Conservation (phyloP, 2,329 filamentous ascomycete species). For the Aspergillus caelatus region DNA sequence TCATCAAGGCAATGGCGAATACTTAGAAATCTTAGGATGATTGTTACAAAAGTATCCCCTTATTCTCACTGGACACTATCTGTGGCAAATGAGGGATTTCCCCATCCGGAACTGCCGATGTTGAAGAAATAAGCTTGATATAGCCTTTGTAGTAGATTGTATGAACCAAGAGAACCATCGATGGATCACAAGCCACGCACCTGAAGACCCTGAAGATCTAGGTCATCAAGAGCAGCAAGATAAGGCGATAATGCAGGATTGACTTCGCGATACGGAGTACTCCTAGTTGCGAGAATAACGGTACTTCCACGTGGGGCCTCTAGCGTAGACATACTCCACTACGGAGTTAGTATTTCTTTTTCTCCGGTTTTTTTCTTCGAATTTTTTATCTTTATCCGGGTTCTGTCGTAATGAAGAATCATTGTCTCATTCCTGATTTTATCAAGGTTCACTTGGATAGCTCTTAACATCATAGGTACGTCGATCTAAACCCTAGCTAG, state of each 20-base stretch:
- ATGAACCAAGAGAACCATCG: background rate
- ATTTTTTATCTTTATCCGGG: background rate
- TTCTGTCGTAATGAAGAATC: background rate
- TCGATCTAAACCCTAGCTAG: background rate
- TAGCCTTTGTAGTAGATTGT: background rate
- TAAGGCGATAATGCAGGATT: background rate
- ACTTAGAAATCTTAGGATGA: background rate
- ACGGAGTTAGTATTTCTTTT: conserved; percentile 6
- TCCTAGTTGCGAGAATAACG: background rate
- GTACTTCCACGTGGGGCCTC: conserved; percentile 6
- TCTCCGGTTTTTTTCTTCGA: conserved; percentile 2
- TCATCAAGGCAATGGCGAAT: background rate
- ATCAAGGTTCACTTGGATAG: background rate
- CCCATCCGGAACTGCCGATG: too few species aligned
- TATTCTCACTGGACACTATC: background rate
- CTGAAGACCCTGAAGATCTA: background rate
- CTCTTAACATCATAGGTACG: background rate
- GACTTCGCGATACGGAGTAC: background rate
- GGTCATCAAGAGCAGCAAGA: background rate
- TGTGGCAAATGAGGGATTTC: background rate
- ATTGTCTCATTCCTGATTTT: background rate
- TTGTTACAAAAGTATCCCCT: background rate
- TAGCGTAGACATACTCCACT: background rate
- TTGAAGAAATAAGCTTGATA: background rate
- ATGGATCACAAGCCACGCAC: too few species aligned